A percentile compares a stretch with the other conserved stretches of the same genome.
Conservation (phyloP, 2,329 filamentous ascomycete genomes). For the Gnomoniopsis sp. region DNA sequence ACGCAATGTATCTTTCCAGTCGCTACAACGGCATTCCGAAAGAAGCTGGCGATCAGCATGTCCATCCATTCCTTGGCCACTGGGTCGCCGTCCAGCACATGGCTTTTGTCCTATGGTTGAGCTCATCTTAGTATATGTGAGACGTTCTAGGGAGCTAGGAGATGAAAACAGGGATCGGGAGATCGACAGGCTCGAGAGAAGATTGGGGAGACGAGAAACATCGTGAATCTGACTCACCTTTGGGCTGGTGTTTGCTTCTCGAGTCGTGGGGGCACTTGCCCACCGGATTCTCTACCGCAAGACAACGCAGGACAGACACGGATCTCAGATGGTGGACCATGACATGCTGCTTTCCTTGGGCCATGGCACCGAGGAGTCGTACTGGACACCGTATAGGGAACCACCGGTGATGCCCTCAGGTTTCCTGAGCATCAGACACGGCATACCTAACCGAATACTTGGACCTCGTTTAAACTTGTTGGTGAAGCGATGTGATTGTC, state of each 20-base stretch:
- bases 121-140: slow-evolving; percentile 8
- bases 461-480: slow-evolving; percentile 4
- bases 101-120: slow-evolving; percentile 6
- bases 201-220: not conserved
- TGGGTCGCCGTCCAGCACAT: slow-evolving; percentile 10
- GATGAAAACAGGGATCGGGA: not conserved
- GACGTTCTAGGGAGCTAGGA: not conserved
- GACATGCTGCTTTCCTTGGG: slow-evolving; percentile 17
- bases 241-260: not conserved
- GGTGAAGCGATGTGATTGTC: slow-evolving; percentile 7
- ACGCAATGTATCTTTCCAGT: not conserved
- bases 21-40: not conserved
- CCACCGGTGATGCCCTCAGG: slow-evolving; percentile 12
- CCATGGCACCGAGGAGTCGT: slow-evolving; percentile 12
- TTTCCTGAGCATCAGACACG: slow-evolving; percentile 1
- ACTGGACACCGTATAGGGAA: slow-evolving; percentile 5
- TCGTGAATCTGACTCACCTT: slow-evolving; percentile 1
- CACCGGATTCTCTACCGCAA: not conserved
- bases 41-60: slow-evolving; percentile 15
- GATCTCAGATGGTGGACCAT: slow-evolving; percentile 16
- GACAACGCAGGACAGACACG: slow-evolving; percentile 5
- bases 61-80: slow-evolving; percentile 14
- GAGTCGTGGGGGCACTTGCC: not conserved
- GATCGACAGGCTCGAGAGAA: slow-evolving; percentile 13
- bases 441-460: not conserved